These are phyloP conservation scores for Eremothecium gossypii DNA, from an alignment of 1,139 yeast genomes.

Conservation along the genomic window DNA sequence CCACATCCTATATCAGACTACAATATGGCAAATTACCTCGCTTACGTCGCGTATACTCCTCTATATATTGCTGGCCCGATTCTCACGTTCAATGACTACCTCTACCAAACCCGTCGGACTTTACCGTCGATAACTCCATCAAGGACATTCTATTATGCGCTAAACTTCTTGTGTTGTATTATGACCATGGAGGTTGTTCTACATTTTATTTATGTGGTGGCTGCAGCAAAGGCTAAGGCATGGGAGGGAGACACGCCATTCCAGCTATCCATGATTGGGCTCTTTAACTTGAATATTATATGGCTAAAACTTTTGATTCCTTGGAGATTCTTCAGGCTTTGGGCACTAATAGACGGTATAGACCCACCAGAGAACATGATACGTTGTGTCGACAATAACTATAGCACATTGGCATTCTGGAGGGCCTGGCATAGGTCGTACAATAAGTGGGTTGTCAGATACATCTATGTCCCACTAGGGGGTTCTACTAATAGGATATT, in stretches of 20 bases:
- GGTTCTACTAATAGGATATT: slow-evolving; percentile 61
- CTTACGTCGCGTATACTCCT: slow-evolving; percentile 80
- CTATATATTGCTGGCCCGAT: slow-evolving; percentile 93
- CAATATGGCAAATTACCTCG: slow-evolving; percentile 51
- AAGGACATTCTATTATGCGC: slow-evolving; percentile 52
- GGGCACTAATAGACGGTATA: slow-evolving; percentile 85
- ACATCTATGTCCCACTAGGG: slow-evolving; percentile 81
- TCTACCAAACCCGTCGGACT: slow-evolving; percentile 48
- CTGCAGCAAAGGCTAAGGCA: slow-evolving; percentile 75
- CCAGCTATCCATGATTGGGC: slow-evolving; percentile 89
- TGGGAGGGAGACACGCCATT: slow-evolving; percentile 89
- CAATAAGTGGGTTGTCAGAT: slow-evolving; percentile 80
- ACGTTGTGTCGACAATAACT: slow-evolving; percentile 90
- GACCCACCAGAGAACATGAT: slow-evolving; percentile 99
- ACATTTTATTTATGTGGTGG: slow-evolving; percentile 87
- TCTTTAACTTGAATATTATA: slow-evolving; percentile 78
- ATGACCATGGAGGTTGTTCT: slow-evolving; percentile 80
- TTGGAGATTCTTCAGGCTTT: slow-evolving; percentile 89
- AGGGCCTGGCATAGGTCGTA: slow-evolving; percentile 97
- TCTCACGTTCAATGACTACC: slow-evolving; percentile 81
- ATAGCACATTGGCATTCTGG: slow-evolving; percentile 91
- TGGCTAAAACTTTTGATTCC: slow-evolving; percentile 92
- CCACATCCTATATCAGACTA: slow-evolving; percentile 56
- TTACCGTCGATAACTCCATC: slow-evolving; percentile 45
- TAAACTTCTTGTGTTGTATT: slow-evolving; percentile 62